Percentiles rank a stretch among this genome's conserved stretches.
Conservation (phyloP, 2,329 filamentous ascomycete species). For the Trichoderma breve region DNA sequence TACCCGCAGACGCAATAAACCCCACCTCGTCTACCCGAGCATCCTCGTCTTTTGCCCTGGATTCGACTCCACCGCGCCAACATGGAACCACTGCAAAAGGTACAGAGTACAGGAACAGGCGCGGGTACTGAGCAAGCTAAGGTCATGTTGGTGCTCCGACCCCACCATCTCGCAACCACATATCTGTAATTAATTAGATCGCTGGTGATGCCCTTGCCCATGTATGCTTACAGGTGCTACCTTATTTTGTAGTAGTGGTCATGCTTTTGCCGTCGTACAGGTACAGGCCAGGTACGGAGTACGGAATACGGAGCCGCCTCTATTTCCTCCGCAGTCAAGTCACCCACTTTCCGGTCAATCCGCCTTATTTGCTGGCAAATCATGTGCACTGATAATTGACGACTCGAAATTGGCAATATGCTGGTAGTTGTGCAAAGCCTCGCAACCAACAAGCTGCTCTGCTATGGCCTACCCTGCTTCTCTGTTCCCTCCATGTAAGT, state of each 20-base stretch:
- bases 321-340: neutral
- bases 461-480: neutral
- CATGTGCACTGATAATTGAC: neutral
- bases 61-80: neutral
- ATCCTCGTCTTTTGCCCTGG: neutral
- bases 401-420: neutral
- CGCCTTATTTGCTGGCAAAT: neutral
- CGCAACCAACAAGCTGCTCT: neutral
- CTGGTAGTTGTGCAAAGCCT: neutral
- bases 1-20: neutral
- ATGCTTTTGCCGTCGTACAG: neutral
- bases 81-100: neutral
- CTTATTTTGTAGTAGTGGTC: neutral
- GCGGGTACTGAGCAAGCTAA: neutral
- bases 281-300: neutral
- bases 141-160: neutral
- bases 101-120: neutral
- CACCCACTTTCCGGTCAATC: neutral
- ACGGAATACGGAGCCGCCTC: neutral
- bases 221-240: slow-evolving; percentile 6
- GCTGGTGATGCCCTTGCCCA: slow-evolving; percentile 8
- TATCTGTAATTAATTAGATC: slow-evolving; percentile 8
- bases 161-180: slow-evolving; percentile 9
- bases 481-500: neutral
- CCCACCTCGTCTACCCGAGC: neutral